phyloP scores from a whole-genome alignment of 2,329 filamentous ascomycete species.

The Emmonsia crescens region DNA sequence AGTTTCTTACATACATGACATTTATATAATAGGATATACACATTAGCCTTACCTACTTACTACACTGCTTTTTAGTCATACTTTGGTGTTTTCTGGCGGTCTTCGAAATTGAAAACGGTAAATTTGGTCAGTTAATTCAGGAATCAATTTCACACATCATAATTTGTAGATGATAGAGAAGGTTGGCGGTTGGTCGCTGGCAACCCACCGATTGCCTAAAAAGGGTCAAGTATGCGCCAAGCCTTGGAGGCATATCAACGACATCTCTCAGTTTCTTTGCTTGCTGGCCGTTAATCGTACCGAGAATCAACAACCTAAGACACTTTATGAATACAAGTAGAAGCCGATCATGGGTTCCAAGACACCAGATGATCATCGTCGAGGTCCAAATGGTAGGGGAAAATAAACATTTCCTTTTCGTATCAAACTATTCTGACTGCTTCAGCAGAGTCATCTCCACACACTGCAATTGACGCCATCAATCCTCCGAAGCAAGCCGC shows the following conservation, averaged over 20 bases:
- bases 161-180: background rate
- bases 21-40: background rate
- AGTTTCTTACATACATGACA: background rate
- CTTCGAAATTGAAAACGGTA: background rate
- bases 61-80: background rate
- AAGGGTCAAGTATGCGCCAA: background rate
- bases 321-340: background rate
- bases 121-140: background rate
- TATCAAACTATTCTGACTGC: background rate
- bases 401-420: background rate
- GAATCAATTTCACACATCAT: background rate
- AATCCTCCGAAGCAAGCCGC: slow-evolving; percentile 5
- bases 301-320: background rate
- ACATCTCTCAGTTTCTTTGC: background rate
- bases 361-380: slow-evolving; percentile 6
- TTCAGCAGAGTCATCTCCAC: background rate
- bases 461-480: background rate
- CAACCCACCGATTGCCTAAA: background rate
- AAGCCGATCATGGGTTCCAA: slow-evolving; percentile 10
- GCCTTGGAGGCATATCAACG: background rate
- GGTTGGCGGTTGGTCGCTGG: background rate
- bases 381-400: slow-evolving; percentile 8
- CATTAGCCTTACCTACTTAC: background rate
- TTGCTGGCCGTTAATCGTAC: background rate
- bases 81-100: background rate